These are phyloP conservation scores for Arthroderma sp. DNA, from an alignment of 2,329 filamentous ascomycete genomes.

Conservation along the genomic window DNA sequence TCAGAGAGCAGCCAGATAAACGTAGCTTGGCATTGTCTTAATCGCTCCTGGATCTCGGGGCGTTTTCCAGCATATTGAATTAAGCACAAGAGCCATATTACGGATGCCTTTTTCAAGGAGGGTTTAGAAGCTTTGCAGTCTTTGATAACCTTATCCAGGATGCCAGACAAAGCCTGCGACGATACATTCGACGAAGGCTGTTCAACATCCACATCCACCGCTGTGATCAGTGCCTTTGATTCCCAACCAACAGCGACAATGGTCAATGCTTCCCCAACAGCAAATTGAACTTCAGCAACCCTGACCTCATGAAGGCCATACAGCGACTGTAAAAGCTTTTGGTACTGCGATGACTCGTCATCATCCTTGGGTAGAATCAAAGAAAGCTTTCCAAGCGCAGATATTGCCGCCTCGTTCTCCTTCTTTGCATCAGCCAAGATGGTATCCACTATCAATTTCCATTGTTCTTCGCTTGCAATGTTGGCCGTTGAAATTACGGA, in stretches of 20 bases:
- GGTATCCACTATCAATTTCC: slow-evolving; percentile 44
- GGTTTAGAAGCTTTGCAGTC: slow-evolving; percentile 80
- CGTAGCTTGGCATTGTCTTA: slow-evolving; percentile 68
- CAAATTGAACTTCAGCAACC: slow-evolving; percentile 77
- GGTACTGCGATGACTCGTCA: slow-evolving; percentile 20
- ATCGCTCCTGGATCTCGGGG: slow-evolving; percentile 55
- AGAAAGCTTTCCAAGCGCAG: slow-evolving; percentile 64
- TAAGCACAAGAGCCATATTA: slow-evolving; percentile 86
- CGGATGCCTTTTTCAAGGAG: slow-evolving; percentile 76
- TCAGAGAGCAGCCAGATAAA: slow-evolving; percentile 82
- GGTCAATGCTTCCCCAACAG: slow-evolving; percentile 76
- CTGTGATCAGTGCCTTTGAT: slow-evolving; percentile 62
- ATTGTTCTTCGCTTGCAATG: slow-evolving; percentile 18
- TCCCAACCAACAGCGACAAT: slow-evolving; percentile 69
- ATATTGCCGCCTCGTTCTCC: slow-evolving; percentile 68
- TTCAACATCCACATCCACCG: slow-evolving; percentile 56
- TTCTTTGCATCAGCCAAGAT: slow-evolving; percentile 59
- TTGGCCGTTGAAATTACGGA: slow-evolving; percentile 32
- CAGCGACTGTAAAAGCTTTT: slow-evolving; percentile 51
- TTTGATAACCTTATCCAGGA: slow-evolving; percentile 59
- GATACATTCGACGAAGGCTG: slow-evolving; percentile 28
- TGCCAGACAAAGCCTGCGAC: slow-evolving; percentile 33
- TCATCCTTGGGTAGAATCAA: slow-evolving; percentile 34
- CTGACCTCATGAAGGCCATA: slow-evolving; percentile 72
- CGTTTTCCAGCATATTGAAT: slow-evolving; percentile 80